Evolutionary conservation across 2,329 filamentous ascomycete genomes (phyloP).

Genomic region (Pleomassaria siparia): DNA sequence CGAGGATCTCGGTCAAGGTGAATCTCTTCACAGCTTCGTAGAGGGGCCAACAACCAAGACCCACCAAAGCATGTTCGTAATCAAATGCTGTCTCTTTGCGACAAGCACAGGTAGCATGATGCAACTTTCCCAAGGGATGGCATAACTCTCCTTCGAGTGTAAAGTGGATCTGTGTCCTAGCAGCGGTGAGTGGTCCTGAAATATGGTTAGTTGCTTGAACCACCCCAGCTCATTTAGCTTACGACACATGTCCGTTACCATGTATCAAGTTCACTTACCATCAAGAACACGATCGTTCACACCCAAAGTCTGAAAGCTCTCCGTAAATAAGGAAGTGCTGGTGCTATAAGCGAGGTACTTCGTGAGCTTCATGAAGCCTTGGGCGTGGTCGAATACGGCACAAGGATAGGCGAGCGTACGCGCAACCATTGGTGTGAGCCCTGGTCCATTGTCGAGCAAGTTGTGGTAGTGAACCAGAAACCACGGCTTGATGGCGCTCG

Average conservation of each 20-base stretch:
- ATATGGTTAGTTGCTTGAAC: neutral
- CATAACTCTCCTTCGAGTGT: conserved; percentile 13
- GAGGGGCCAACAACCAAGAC: conserved; percentile 16
- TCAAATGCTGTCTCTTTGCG: conserved; percentile 21
- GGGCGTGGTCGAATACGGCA: conserved; percentile 17
- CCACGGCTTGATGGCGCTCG: conserved; percentile 15
- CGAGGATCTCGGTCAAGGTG: conserved; percentile 13
- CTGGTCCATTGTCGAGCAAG: conserved; percentile 8
- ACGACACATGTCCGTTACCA: no score
- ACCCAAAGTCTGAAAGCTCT: conserved; percentile 12
- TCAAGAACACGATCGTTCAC: conserved; percentile 14
- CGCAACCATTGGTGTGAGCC: conserved; percentile 12
- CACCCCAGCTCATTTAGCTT: no score
- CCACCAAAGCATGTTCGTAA: conserved; percentile 14
- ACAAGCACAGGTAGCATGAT: conserved; percentile 13
- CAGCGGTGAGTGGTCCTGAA: conserved; percentile 15
- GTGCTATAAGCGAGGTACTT: conserved; percentile 21
- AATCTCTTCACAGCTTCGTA: conserved; percentile 10
- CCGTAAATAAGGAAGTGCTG: conserved; percentile 11
- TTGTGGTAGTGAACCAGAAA: conserved; percentile 15
- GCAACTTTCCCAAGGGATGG: conserved; percentile 15
- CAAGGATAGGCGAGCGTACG: conserved; percentile 16
- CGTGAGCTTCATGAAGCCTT: conserved; percentile 23
- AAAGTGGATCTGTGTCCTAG: conserved; percentile 14
- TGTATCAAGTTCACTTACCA: conserved; percentile 8